Evolutionary conservation across 305 asterid genomes (phyloP).

Genomic region (Solanum hybrid): DNA sequence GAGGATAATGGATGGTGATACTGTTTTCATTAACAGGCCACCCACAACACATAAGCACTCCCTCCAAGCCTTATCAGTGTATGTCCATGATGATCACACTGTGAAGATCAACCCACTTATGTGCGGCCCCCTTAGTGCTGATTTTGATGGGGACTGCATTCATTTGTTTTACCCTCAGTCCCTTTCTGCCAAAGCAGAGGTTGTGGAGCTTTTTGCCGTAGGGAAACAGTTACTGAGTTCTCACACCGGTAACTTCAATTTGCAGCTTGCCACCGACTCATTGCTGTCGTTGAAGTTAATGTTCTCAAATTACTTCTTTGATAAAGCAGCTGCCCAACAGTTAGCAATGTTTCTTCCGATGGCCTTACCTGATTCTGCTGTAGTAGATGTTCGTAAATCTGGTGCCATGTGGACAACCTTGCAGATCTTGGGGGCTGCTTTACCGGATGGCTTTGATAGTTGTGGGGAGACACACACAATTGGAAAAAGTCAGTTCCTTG

Average conservation of each 20-base stretch:
- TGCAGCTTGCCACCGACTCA: conserved; percentile 76
- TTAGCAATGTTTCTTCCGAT: conserved; percentile 68
- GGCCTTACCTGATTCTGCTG: conserved; percentile 47
- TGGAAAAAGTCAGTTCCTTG: conserved; percentile 45
- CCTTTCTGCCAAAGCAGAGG: conserved; percentile 95
- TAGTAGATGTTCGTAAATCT: conserved; percentile 34
- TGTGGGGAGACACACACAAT: conserved; percentile 59
- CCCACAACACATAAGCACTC: conserved; percentile 98
- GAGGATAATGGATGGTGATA: conserved; percentile 92
- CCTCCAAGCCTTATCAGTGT: conserved; percentile 78
- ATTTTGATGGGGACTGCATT: conserved; percentile 93
- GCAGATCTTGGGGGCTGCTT: conserved; percentile 61
- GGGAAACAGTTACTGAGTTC: conserved; percentile 94
- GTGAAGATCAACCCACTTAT: conserved; percentile 93
- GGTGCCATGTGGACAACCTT: conserved; percentile 79
- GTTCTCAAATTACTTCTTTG: conserved; percentile 41
- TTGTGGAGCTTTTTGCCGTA: conserved; percentile 82
- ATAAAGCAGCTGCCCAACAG: conserved; percentile 56
- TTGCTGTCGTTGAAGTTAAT: conserved; percentile 64
- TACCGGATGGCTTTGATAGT: conserved; percentile 59
- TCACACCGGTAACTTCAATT: conserved; percentile 89
- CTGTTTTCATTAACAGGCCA: conserved; percentile 85
- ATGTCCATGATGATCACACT: conserved; percentile 80
- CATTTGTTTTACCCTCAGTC: conserved; percentile 95
- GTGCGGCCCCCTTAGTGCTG: conserved; percentile 94